A percentile compares a stretch with the other conserved stretches of the same genome.
phyloP scores from a whole-genome alignment of 2,329 filamentous ascomycete genomes.

The Fusarium torreyae region DNA sequence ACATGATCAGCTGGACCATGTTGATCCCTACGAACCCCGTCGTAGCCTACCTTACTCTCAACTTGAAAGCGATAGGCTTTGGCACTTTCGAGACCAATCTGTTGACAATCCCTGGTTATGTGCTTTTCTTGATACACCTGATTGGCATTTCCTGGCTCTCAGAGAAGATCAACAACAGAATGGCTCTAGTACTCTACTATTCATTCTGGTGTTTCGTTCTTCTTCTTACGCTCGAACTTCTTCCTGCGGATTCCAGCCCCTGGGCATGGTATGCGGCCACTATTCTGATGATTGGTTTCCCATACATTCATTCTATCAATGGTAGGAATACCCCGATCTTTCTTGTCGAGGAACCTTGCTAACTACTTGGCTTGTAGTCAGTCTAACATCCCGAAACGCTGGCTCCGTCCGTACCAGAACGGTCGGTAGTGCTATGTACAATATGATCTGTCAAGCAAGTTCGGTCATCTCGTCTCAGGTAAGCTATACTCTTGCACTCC shows the following conservation, averaged over 20 bases:
- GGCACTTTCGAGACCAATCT: slow-evolving; percentile 69
- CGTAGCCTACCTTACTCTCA: slow-evolving; percentile 64
- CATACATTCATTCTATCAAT: slow-evolving; percentile 48
- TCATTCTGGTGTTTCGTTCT: slow-evolving; percentile 70
- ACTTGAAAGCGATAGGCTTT: slow-evolving; percentile 64
- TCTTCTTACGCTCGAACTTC: slow-evolving; percentile 61
- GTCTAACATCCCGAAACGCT: slow-evolving; percentile 70
- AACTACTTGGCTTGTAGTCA: slow-evolving; percentile 58
- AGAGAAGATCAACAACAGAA: slow-evolving; percentile 58
- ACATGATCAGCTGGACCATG: slow-evolving; percentile 43
- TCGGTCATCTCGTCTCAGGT: slow-evolving; percentile 53
- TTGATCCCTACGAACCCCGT: slow-evolving; percentile 48
- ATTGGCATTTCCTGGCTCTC: slow-evolving; percentile 62
- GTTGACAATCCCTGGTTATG: slow-evolving; percentile 67
- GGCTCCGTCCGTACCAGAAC: slow-evolving; percentile 72
- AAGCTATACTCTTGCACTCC: not conserved
- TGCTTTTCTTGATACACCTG: slow-evolving; percentile 58
- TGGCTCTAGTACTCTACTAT: slow-evolving; percentile 59
- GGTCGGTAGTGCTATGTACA: slow-evolving; percentile 71
- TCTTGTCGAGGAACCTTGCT: not conserved
- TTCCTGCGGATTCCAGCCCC: slow-evolving; percentile 47
- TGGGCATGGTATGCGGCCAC: slow-evolving; percentile 55
- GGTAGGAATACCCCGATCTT: not conserved
- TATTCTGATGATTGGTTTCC: slow-evolving; percentile 54
- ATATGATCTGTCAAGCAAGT: slow-evolving; percentile 58